Evolutionary conservation across 331 rosid genomes (phyloP), one percentile per base, ranked within the genome.

Genomic region (Pyracantha coccinea): DNA sequence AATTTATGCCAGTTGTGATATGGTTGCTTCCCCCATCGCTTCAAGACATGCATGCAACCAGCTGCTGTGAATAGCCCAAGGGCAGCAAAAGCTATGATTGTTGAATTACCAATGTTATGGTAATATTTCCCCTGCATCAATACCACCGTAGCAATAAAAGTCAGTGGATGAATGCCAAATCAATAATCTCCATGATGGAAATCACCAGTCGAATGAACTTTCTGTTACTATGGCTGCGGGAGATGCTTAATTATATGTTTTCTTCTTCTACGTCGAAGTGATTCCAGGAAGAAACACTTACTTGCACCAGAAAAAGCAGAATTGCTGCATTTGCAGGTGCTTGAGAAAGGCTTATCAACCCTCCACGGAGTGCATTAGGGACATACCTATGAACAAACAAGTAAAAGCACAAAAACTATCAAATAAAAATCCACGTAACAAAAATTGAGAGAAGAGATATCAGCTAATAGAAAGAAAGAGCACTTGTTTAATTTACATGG

Each of bases 341-440:
- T 55, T 85, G 86, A 76, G 97, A 95, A 76, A 95, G 77, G 81
- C 96, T 86, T 72, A 86, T 90, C 96, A 95, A 90, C 86, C 99
- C 99, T 84, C 97, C 97, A 79, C 99, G 97, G 79, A 95, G 75
- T 78, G 93, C 92, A 82, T 88, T 89, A 55, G 99, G 97, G 66
- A 95, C 98, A 84, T 90, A 89, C 96, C 99, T 95, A 80, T 71
- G 69, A 79, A 73, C 60, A 31, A 53, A 38, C 78, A 69, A 83
- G 69, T 70, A 15, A 32, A 77, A 69, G 41, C 29, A 63, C 73
- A 67, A 75, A 53, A 79, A 57, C 54, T 50, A 44, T 71, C 74
- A 61, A 63, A 72, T 38, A 31, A 31, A 70, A 80, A 77, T 75
- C 69, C 60, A 71, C 11, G 33, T 58, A 72, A 33, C 65, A 77